Base-by-base conservation (phyloP, 495 filamentous ascomycete species). In the Neurospora sp. region DNA sequence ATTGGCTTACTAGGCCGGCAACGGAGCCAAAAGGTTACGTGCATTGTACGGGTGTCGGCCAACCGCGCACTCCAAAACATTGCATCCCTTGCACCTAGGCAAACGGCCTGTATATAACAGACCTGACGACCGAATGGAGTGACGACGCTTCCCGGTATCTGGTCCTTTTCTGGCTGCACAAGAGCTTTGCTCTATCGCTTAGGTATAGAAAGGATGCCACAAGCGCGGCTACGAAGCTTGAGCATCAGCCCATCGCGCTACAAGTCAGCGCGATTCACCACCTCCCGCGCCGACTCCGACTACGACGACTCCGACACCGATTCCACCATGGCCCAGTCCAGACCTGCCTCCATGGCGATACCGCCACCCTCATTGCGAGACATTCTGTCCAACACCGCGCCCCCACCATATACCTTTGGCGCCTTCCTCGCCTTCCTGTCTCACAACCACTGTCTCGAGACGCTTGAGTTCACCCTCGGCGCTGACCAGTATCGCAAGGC, bases 361-460 rank as follows among this genome's bases (percentile, higher is more conserved):
- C 91, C 92, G 78, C 87, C 91, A 73, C 96, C 96, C 18, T 92
- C 93, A 39, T 83, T 99, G 69, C 84, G 90, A 69, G 94, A 98
- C 74, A 94, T 99, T 16, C 87, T 99, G 61, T 89, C 92, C 46
- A 94, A 97, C 78, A 89, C 88, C 31, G 92, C 96, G 70, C 91
- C 93, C 1, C 90, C 93, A 46, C 96, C 96, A 76, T 98, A 94
- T 86, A 98, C 94, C 3, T 87, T 98, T 20, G 89, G 89, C 75
- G 96, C 96, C 31, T 98, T 99, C 82, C 98, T 93, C 88, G 96
- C 95, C 70, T 99, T 96, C 79, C 88, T 98, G 35, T 98, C 96
- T 3, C 94, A 97, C 76, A 98, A 98, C 75, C 96, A 98, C 81
- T 99, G 96, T 78, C 83, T 98, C 59, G 96, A 99, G 81, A 99